Base-by-base conservation (phyloP, 192 early-diverging fungal species). In the Diversispora eburnea region DNA sequence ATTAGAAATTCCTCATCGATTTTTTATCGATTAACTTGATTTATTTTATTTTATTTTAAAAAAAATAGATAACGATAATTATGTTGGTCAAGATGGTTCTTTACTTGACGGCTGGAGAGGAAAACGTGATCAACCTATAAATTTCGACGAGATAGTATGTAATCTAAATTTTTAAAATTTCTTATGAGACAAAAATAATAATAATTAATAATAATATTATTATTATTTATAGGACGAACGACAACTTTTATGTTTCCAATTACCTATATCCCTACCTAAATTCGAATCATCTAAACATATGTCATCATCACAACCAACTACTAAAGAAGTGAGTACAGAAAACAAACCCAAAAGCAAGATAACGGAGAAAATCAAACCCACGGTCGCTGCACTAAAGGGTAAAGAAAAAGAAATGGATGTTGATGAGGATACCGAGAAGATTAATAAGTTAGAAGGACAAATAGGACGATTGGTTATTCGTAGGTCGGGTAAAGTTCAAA, bases 201-300 rank as follows among this genome's bases (percentile, higher is more conserved):
- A 33, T 33, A 33, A 33, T 33, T 33, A 33, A 33, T 33, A 33
- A 33, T 33, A 33, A 33, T n/a, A n/a, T n/a, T n/a, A n/a, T n/a
- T n/a, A n/a, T n/a, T n/a, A n/a, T n/a, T n/a, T 33, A 33, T 66
- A 66, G 64, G 46, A 66, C 12, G 46, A 49, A 17, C 64, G 25
- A 33, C 25, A 66, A 42, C 45, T 66, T 13, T 66, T 66, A 22
- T 66, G 64, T 47, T 48, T 66, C 19, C 64, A 66, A 10, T 66
- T 66, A 15, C 64, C 64, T 25, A 48, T 46, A 9, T 22, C 48
- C 19, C 46, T 66, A 22, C 64, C 64, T 25, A 46, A 66, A 12
- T 66, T 66, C n/a, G 64, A 66, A 66, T 15, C 64, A 48, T 20
- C 64, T 48, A 49, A 66, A 62, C 12, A 15, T 22, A 33, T 33